These are phyloP conservation scores for Salvia hispanica DNA, from an alignment of 257 asterid genomes.

Conservation along the genomic window DNA sequence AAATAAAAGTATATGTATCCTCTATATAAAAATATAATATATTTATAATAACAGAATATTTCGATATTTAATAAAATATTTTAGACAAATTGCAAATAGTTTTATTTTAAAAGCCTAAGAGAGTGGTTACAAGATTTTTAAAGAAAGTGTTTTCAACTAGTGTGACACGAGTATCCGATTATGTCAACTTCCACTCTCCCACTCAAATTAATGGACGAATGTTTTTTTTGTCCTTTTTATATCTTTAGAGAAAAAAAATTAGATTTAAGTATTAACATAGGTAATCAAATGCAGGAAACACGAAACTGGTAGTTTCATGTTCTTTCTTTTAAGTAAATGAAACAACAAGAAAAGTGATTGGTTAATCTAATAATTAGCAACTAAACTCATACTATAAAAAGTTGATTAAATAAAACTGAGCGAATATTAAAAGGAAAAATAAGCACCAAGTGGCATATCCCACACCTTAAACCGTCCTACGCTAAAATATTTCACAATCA, in stretches of 20 bases:
- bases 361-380: constrained; percentile 8
- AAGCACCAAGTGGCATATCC: neutral
- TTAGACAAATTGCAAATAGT: neutral
- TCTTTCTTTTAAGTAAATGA: neutral
- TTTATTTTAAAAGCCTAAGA: neutral
- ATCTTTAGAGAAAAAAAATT: neutral
- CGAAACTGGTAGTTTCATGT: neutral
- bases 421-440: neutral
- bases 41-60: too few relatives aligned
- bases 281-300: constrained; percentile 17
- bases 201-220: neutral
- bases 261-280: too few relatives aligned
- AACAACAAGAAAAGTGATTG: neutral
- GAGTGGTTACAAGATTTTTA: constrained; percentile 1
- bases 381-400: neutral
- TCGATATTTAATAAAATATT: neutral
- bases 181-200: constrained; percentile 24
- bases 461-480: too few relatives aligned
- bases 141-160: neutral
- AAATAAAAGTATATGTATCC: too few relatives aligned
- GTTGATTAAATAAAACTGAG: neutral
- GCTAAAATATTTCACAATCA: too few relatives aligned
- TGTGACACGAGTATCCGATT: constrained; percentile 3
- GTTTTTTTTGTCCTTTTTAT: neutral
- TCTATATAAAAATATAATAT: too few relatives aligned